Percentiles rank a stretch among this genome's conserved stretches.
Evolutionary conservation across 257 asterid species (phyloP).

Genomic region (Primulina huaijiensis): DNA sequence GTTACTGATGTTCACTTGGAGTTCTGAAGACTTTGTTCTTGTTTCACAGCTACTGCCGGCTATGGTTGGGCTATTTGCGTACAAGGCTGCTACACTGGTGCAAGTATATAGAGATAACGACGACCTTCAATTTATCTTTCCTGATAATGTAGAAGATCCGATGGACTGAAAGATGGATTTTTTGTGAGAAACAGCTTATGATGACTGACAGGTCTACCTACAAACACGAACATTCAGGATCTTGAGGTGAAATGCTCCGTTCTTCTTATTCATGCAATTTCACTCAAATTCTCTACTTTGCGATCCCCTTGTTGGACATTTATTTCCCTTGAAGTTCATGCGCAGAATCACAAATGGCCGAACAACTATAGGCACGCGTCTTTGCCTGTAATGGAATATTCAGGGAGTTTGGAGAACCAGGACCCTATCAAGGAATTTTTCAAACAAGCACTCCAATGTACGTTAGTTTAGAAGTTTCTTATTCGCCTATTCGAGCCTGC

Average conservation of each 20-base stretch:
- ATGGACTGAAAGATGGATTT: constrained; percentile 31
- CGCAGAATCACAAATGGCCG: neutral
- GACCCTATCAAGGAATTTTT: neutral
- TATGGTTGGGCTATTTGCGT: constrained; percentile 90
- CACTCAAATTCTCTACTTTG: neutral
- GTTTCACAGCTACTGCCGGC: constrained; percentile 77
- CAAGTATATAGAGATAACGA: constrained; percentile 96
- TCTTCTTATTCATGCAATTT: neutral
- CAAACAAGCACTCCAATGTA: neutral
- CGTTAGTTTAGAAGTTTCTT: constrained; percentile 5
- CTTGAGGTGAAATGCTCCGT: constrained; percentile 15
- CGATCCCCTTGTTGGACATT: neutral
- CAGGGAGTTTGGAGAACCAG: neutral
- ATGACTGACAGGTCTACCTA: neutral
- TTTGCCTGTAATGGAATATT: neutral
- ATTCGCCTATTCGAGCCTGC: neutral
- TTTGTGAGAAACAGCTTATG: neutral
- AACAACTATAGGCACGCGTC: neutral
- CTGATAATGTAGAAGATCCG: constrained; percentile 45
- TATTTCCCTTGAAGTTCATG: constrained; percentile 13
- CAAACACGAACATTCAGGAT: neutral
- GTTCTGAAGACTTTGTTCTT: constrained; percentile 1
- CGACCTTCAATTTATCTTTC: constrained; percentile 78
- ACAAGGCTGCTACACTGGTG: constrained; percentile 93
- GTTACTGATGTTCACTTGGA: neutral